Conservation (phyloP, 306 rosid species). For the Spatholobus suberectus region DNA sequence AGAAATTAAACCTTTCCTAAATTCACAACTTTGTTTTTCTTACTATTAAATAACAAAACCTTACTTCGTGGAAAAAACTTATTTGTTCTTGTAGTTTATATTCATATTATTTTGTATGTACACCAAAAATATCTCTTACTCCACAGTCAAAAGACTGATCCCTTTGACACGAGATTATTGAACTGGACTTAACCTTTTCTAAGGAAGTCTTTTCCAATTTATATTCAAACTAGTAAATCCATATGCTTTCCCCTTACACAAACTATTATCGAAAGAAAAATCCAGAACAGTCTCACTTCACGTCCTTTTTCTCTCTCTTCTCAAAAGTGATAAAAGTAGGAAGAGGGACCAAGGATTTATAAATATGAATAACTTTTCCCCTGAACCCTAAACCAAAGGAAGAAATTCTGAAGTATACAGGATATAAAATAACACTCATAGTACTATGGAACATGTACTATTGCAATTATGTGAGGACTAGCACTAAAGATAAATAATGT, state of each 20-base stretch:
- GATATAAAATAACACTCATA: conserved; percentile 16
- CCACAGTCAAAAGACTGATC: not conserved
- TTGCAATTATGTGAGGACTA: conserved; percentile 3
- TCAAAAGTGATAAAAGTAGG: conserved; percentile 24
- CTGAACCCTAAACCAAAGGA: conserved; percentile 5
- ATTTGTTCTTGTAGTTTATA: not conserved
- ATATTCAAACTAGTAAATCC: not conserved
- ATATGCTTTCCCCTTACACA: not conserved
- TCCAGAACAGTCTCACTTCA: not conserved
- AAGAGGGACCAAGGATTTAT: not conserved
- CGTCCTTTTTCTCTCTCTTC: not conserved
- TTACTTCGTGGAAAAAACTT: not conserved
- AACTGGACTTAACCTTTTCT: not conserved
- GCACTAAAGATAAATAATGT: conserved; percentile 13
- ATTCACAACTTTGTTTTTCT: not conserved
- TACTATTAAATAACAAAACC: not conserved
- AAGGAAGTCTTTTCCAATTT: not conserved
- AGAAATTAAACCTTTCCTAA: no score
- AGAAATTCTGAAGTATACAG: conserved; percentile 6
- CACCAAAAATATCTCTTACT: not conserved
- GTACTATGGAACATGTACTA: conserved; percentile 3
- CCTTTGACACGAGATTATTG: not conserved
- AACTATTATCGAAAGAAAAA: not conserved
- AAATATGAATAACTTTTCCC: conserved; percentile 4
- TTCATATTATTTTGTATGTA: not conserved